Evolutionary conservation across 2,329 filamentous ascomycete genomes (phyloP), one percentile per base, ranked within the genome.

Genomic region (Botrytis galanthina): DNA sequence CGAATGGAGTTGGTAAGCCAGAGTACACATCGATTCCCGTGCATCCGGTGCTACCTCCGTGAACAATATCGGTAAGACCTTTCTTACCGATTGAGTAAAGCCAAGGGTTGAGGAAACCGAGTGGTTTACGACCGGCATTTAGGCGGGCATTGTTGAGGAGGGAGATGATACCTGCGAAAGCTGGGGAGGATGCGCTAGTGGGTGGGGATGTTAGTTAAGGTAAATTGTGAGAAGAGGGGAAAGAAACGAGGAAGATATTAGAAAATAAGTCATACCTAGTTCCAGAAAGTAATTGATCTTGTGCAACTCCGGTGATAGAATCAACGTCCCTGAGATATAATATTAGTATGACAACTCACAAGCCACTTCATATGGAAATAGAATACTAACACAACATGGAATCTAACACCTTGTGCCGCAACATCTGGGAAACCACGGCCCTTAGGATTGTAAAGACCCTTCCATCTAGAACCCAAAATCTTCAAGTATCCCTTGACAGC

Each of bases 91-190:
- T 78, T 18, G 81, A 81, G 78, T 90, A 91, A 9, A 90, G 78
- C 86, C 87, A 89, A 0, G 88, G 88, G 77, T 91, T 90, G 64
- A 90, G 75, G 82, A 88, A 90, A 0, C 89, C 89, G 0, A 85
- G 73, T 1, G 82, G 78, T 16, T 73, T 76, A 78, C 86, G 85
- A 8, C 86, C 86, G 10, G 81, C 82, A 0, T 84, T 81, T 29
- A 91, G 80, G 48, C 88, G 83, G 0, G 86, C 88, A 77, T 91
- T 89, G 76, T 92, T 92, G 73, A 92, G 81, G 6, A 92, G 84
- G 1, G 87, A 84, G 59, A 92, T 82, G 66, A 92, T 83, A 10
- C 84, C 87, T 0, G 88, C 86, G 37, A 88, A 87, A 0, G 88
- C 82, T 0, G 91, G 91, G 0, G 87, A 81, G 0, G 89, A 86